Percentiles rank a stretch among this genome's conserved stretches.
Conservation (phyloP, 2,329 filamentous ascomycete genomes). For the Rhinocladiella similis region DNA sequence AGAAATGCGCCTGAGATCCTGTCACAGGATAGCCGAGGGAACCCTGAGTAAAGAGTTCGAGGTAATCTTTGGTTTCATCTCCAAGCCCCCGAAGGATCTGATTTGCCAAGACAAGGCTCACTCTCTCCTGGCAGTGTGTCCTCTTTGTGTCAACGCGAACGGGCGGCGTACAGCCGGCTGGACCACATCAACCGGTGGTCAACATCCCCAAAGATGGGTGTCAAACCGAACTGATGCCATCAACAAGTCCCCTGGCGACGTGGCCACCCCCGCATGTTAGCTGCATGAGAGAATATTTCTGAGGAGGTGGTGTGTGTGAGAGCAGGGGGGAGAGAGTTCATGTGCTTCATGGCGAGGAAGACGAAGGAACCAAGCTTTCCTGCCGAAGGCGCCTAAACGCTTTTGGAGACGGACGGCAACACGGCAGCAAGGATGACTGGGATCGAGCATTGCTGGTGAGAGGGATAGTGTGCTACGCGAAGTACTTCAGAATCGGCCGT, state of each 20-base stretch:
- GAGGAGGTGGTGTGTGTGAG: not conserved
- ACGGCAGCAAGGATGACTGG: not conserved
- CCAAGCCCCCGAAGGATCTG: not conserved
- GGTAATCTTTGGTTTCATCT: not conserved
- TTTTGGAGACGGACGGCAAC: not conserved
- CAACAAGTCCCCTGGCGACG: too few relatives aligned
- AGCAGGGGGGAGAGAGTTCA: not conserved
- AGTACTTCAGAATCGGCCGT: not conserved
- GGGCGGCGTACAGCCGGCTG: not conserved
- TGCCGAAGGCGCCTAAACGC: not conserved
- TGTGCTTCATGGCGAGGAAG: not conserved
- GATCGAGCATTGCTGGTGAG: not conserved
- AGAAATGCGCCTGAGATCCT: not conserved
- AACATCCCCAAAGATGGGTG: not conserved
- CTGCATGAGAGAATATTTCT: not conserved
- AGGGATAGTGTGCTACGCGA: not conserved
- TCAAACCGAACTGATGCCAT: too few relatives aligned
- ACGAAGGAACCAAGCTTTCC: conserved; percentile 6
- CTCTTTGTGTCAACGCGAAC: not conserved
- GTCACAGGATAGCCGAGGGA: not conserved
- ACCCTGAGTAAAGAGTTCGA: not conserved
- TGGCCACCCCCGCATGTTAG: not conserved
- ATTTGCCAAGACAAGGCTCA: conserved; percentile 14
- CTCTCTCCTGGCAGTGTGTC: conserved; percentile 6
- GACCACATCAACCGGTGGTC: conserved; percentile 1